Evolutionary conservation across 768 basidiomycete species (phyloP).

Genomic region (Neoboletus subvelutipes): DNA sequence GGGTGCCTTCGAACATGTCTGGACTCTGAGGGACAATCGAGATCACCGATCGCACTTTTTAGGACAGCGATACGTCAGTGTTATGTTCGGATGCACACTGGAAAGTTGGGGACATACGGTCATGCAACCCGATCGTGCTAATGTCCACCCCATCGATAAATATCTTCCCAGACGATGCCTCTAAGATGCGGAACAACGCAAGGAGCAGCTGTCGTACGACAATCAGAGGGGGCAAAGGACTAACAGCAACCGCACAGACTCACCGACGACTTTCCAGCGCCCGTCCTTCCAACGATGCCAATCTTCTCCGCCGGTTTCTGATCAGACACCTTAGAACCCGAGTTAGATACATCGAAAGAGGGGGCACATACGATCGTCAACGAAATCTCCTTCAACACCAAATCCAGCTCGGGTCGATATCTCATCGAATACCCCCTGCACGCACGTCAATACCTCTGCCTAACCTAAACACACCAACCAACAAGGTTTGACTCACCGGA

Average conservation of each 20-base stretch:
- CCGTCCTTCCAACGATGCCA: neutral
- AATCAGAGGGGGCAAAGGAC: neutral
- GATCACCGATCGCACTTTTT: conserved; percentile 37
- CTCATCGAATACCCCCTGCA: no score
- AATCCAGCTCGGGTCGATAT: conserved; percentile 79
- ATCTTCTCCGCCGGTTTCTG: neutral
- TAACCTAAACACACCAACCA: neutral
- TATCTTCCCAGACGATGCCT: conserved; percentile 66
- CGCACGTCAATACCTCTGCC: neutral
- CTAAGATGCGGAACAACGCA: conserved; percentile 76
- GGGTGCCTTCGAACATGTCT: conserved; percentile 30
- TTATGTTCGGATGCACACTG: no score
- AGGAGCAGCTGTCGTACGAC: conserved; percentile 48
- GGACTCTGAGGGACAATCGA: no score
- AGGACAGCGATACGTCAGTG: neutral
- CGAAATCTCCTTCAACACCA: conserved; percentile 74
- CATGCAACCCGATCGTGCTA: conserved; percentile 70
- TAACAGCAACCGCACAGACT: conserved; percentile 13
- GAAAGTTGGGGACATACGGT: conserved; percentile 29
- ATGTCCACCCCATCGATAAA: conserved; percentile 76
- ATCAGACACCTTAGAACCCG: conserved; percentile 2
- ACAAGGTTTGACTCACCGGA: conserved; percentile 46
- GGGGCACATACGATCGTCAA: conserved; percentile 56
- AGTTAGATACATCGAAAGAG: neutral
- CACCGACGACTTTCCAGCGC: conserved; percentile 33